Percentiles rank a stretch among this genome's conserved stretches.
These are phyloP conservation scores for Apiotrichum akiyoshidainum DNA, from an alignment of 1,284 basidiomycete species.

Conservation along the genomic window DNA sequence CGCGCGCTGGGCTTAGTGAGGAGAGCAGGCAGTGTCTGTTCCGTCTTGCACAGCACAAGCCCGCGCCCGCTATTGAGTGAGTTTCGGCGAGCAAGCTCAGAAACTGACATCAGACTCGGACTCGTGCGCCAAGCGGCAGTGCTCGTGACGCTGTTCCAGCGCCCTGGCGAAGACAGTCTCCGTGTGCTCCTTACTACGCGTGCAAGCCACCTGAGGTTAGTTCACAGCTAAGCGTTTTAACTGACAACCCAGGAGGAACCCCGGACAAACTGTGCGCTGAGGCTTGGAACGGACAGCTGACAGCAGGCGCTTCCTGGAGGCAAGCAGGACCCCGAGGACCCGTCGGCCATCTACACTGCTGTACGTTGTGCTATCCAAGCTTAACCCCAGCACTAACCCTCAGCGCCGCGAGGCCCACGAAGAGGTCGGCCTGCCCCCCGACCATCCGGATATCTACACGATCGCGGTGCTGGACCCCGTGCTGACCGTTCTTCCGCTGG, in stretches of 20 bases:
- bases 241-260: constrained; percentile 16
- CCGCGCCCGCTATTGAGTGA: constrained; percentile 12
- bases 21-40: constrained; percentile 28
- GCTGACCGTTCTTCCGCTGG: constrained; percentile 66
- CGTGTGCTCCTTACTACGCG: constrained; percentile 78
- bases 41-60: constrained; percentile 15
- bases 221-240: not conserved
- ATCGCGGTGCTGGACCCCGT: constrained; percentile 69
- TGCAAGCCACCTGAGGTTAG: constrained; percentile 64
- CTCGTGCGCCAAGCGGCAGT: constrained; percentile 61
- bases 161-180: constrained; percentile 56
- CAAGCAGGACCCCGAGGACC: constrained; percentile 67
- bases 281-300: not conserved
- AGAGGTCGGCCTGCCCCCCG: constrained; percentile 67
- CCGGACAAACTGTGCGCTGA: constrained; percentile 13
- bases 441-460: constrained; percentile 59
- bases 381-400: not conserved
- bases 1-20: constrained; percentile 21
- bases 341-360: constrained; percentile 64
- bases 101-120: constrained; percentile 32
- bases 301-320: constrained; percentile 70
- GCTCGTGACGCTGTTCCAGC: constrained; percentile 70
- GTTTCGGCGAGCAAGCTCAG: not conserved
- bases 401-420: constrained; percentile 77
- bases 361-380: constrained; percentile 53